phyloP scores from a whole-genome alignment of 2,329 filamentous ascomycete species.

The Aureobasidium sp. region DNA sequence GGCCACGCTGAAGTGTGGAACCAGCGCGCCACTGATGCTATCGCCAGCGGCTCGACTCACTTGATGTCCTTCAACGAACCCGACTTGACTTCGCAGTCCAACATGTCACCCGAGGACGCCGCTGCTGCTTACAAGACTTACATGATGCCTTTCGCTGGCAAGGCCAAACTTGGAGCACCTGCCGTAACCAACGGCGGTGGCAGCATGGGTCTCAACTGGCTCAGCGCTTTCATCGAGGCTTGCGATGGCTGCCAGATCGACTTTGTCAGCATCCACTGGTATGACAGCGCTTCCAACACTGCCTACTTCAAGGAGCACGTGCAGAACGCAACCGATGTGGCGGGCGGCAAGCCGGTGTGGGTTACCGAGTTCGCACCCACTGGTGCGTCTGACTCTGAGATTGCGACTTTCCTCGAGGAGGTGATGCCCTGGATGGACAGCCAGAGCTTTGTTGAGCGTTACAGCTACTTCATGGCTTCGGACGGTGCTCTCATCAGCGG shows the following conservation, averaged over 20 bases:
- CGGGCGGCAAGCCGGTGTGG: constrained; percentile 44
- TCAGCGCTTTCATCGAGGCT: constrained; percentile 45
- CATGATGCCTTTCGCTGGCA: constrained; percentile 50
- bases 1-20: constrained; percentile 47
- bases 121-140: constrained; percentile 48
- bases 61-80: constrained; percentile 68
- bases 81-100: constrained; percentile 54
- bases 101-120: constrained; percentile 47
- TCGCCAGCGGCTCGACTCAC: constrained; percentile 48
- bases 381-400: constrained; percentile 37
- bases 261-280: constrained; percentile 60
- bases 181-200: constrained; percentile 57
- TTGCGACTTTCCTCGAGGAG: constrained; percentile 42
- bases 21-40: constrained; percentile 44
- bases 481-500: constrained; percentile 32
- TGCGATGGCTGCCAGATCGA: constrained; percentile 52
- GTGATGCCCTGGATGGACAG: constrained; percentile 43
- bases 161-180: constrained; percentile 51
- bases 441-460: constrained; percentile 34
- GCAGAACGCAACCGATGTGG: constrained; percentile 33
- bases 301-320: constrained; percentile 51
- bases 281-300: constrained; percentile 43
- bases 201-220: constrained; percentile 49
- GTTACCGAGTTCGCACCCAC: constrained; percentile 58
- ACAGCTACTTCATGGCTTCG: constrained; percentile 33